These are phyloP conservation scores for Adansonia digitata DNA, from an alignment of 345 rosid genomes.

Conservation along the genomic window DNA sequence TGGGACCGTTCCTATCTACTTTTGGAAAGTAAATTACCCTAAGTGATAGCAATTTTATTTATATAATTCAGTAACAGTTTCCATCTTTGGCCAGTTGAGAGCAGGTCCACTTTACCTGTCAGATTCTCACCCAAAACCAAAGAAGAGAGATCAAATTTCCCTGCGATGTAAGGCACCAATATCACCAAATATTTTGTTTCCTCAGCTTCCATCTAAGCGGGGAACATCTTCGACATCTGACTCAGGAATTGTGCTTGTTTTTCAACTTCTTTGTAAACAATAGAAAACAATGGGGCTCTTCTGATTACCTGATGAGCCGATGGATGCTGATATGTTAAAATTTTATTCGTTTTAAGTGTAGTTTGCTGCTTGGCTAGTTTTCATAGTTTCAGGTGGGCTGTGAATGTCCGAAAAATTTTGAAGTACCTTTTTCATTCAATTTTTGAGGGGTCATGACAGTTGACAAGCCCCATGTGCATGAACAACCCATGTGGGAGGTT, in stretches of 20 bases:
- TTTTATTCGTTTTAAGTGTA: background rate
- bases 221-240: background rate
- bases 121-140: background rate
- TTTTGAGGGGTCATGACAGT: background rate
- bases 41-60: too few relatives aligned
- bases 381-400: background rate
- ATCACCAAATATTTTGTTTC: background rate
- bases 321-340: background rate
- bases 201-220: background rate
- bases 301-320: background rate
- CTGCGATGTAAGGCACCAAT: background rate
- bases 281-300: background rate
- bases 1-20: slow-evolving; percentile 1
- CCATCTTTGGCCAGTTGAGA: background rate
- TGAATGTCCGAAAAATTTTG: background rate
- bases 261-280: background rate
- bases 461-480: background rate
- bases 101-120: slow-evolving; percentile 12
- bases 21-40: background rate
- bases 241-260: background rate
- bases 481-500: background rate
- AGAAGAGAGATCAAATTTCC: background rate
- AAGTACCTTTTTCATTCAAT: background rate
- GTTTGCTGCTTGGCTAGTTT: too few relatives aligned
- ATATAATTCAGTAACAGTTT: background rate